Percentiles rank a stretch among this genome's conserved stretches.
Conservation (phyloP, 495 filamentous ascomycete species). For the Penicillium salamii region DNA sequence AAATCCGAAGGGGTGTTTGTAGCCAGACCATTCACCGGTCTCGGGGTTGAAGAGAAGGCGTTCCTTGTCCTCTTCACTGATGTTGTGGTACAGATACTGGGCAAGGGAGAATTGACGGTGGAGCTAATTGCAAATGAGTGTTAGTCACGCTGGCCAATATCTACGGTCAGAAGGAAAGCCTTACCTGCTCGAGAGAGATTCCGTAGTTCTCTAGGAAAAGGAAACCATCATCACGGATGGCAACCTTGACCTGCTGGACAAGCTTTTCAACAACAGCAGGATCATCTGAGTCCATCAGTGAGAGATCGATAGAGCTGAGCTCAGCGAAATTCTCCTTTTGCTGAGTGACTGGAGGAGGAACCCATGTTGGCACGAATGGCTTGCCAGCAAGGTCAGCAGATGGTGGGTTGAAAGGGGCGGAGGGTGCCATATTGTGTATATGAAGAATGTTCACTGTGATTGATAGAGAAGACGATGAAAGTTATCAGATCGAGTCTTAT, state of each 20-base stretch:
- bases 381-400: constrained; percentile 32
- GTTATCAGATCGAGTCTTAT: constrained; percentile 5
- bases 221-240: constrained; percentile 46
- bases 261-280: constrained; percentile 36
- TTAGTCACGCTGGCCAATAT: neutral
- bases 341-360: constrained; percentile 36
- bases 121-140: constrained; percentile 20
- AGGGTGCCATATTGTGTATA: constrained; percentile 25
- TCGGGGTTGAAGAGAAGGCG: constrained; percentile 39
- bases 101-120: constrained; percentile 45
- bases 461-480: neutral
- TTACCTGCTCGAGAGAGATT: constrained; percentile 44
- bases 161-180: neutral
- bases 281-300: constrained; percentile 32
- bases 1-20: constrained; percentile 41
- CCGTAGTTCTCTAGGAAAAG: constrained; percentile 48
- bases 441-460: neutral
- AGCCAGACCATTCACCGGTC: constrained; percentile 39
- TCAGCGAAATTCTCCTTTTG: constrained; percentile 37
- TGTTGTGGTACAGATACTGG: constrained; percentile 44
- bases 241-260: constrained; percentile 35
- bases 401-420: constrained; percentile 41
- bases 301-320: constrained; percentile 41
- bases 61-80: constrained; percentile 43
- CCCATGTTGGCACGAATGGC: constrained; percentile 41